Evolutionary conservation across 129 eudicot species (phyloP).

Genomic region (Daucus carota): DH1_v3.0 NC_030389.2:38134001-38134500

Average conservation of each 20-base stretch:
- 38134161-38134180: conserved; percentile 81
- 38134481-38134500: conserved; percentile 56
- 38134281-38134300: conserved; percentile 84
- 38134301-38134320: conserved; percentile 90
- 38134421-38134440: conserved; percentile 60
- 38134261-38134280: conserved; percentile 58
- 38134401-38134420: conserved; percentile 77
- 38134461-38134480: conserved; percentile 88
- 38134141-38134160: conserved; percentile 50
- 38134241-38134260: conserved; percentile 61
- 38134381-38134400: conserved; percentile 78
- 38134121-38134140: conserved; percentile 75
- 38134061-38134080: conserved; percentile 95
- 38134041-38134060: conserved; percentile 75
- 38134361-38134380: conserved; percentile 77
- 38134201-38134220: conserved; percentile 68
- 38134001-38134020: conserved; percentile 44
- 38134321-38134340: conserved; percentile 81
- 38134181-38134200: conserved; percentile 30
- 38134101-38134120: conserved; percentile 71
- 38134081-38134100: conserved; percentile 94
- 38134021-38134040: conserved; percentile 87
- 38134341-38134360: conserved; percentile 67
- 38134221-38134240: conserved; percentile 75
- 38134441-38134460: conserved; percentile 85